Percentiles rank a stretch among this genome's conserved stretches.
These are phyloP conservation scores for Nannizzia gypsea DNA, from an alignment of 2,329 filamentous ascomycete genomes.

Conservation along the genomic window DNA sequence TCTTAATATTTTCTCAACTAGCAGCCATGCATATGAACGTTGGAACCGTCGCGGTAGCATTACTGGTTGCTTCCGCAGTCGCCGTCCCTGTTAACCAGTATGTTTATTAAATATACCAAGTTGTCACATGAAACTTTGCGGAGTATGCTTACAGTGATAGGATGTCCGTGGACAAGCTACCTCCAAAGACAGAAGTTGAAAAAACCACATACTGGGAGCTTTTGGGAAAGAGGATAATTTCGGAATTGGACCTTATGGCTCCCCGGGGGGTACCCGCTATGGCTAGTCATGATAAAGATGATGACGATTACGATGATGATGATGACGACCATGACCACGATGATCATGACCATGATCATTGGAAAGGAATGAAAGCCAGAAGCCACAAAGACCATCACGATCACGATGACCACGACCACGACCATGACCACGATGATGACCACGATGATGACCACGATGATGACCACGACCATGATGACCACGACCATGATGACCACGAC, in stretches of 20 bases:
- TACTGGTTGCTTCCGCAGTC: not conserved
- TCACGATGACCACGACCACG: not conserved
- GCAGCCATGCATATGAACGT: not conserved
- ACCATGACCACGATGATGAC: not conserved
- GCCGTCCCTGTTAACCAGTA: not conserved
- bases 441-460: not conserved
- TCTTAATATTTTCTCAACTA: not conserved
- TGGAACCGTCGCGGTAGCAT: not conserved
- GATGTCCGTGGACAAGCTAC: not conserved
- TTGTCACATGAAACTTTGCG: too few species aligned
- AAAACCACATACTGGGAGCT: not conserved
- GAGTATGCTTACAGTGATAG: not conserved
- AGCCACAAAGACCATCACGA: not conserved
- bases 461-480: not conserved
- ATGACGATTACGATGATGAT: not conserved
- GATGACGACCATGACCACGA: not conserved
- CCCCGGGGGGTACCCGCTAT: not conserved
- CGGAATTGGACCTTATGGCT: not conserved
- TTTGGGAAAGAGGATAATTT: not conserved
- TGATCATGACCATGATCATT: not conserved
- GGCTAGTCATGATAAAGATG: not conserved
- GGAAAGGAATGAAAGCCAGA: not conserved
- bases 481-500: not conserved
- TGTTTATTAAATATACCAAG: not conserved
- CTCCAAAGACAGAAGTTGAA: not conserved